Conservation (phyloP, 768 basidiomycete species). For the Termitomyces heimii region DNA sequence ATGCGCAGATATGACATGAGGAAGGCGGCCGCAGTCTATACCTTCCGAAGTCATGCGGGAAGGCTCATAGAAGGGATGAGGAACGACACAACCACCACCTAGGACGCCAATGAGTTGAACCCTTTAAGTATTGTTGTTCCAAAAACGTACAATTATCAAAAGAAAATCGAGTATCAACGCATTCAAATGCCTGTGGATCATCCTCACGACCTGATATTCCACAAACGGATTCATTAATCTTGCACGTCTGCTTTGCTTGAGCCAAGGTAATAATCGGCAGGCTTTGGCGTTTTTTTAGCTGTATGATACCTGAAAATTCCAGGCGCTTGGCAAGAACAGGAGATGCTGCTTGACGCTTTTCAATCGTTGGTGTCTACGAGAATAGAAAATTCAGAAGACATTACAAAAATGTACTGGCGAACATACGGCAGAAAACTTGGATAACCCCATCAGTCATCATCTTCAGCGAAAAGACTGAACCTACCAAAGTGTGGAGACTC, state of each 20-base stretch:
- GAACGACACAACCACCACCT: constrained; percentile 16
- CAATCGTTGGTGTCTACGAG: neutral
- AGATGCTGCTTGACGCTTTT: neutral
- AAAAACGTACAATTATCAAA: neutral
- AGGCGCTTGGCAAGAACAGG: neutral
- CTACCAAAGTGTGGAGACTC: neutral
- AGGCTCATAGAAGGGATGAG: constrained; percentile 14
- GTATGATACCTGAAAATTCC: neutral
- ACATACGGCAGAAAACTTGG: neutral
- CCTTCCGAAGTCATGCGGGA: constrained; percentile 20
- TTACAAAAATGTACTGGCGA: neutral
- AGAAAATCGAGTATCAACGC: constrained; percentile 9
- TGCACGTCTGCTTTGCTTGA: constrained; percentile 15
- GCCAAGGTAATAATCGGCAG: constrained; percentile 9
- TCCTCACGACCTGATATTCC: constrained; percentile 12
- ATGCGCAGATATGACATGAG: neutral
- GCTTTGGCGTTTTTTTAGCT: neutral
- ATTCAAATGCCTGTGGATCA: constrained; percentile 11
- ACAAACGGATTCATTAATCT: constrained; percentile 14
- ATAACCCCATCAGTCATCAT: neutral
- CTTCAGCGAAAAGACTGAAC: neutral
- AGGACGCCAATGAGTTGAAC: neutral
- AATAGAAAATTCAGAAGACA: neutral
- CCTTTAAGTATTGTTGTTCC: neutral
- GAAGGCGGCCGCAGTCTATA: constrained; percentile 16